These are phyloP conservation scores for Cunninghamia lanceolata DNA, from an alignment of 75 land plant species.

Conservation along the genomic window DNA sequence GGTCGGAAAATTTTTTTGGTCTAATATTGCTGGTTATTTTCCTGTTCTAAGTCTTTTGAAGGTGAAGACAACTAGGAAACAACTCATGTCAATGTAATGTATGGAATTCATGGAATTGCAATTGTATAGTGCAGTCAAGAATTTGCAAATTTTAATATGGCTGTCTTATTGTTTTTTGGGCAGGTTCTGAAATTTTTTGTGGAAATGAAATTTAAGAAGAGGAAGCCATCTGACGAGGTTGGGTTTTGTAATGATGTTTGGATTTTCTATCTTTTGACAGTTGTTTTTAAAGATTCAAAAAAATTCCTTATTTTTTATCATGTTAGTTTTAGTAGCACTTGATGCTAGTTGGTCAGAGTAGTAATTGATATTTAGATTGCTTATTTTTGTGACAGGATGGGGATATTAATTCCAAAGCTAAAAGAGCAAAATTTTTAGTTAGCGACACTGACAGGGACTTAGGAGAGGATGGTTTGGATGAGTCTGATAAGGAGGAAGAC, in stretches of 20 bases:
- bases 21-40: not conserved
- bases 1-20: not conserved
- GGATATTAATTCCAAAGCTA: not conserved
- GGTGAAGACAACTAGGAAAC: not conserved
- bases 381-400: constrained; percentile 22
- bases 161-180: not conserved
- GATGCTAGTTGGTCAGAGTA: not conserved
- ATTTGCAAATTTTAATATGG: not conserved
- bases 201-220: constrained; percentile 29
- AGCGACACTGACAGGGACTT: constrained; percentile 25
- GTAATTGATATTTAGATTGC: not conserved
- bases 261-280: not conserved
- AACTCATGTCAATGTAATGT: not conserved
- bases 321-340: not conserved
- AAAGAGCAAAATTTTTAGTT: constrained; percentile 37
- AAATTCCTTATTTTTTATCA: not conserved
- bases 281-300: not conserved
- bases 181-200: constrained; percentile 34
- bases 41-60: not conserved
- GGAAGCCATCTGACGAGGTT: constrained; percentile 39
- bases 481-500: constrained; percentile 41
- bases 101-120: not conserved
- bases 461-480: constrained; percentile 28
- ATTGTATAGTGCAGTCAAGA: not conserved
- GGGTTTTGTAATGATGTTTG: not conserved